Base-by-base conservation (phyloP, 2,329 filamentous ascomycete species). In the Fusarium solani-melongenae region DNA sequence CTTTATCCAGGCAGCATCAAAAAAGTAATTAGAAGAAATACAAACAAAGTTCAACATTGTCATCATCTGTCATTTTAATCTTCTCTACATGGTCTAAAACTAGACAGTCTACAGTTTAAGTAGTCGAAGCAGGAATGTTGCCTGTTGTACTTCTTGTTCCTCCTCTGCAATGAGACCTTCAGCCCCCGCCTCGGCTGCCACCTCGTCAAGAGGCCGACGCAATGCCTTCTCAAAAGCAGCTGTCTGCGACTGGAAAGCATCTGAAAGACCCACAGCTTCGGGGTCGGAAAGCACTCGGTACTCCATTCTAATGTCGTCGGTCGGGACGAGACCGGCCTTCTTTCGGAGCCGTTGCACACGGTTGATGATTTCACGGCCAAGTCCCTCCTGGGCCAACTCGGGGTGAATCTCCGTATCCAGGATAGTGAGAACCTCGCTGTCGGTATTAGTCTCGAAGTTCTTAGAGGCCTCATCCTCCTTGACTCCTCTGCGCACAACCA, bases 291-390 rank as follows among this genome's bases (percentile, higher is more conserved):
- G 84, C 6, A 98, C 91, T 66, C 88, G 88, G 84, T 98, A 98
- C 82, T 97, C 93, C 93, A 99, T 98, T 84, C 93, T 94, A 71
- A 99, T 92, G 79, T 98, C 96, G 79, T 99, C 96, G 0, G 96
- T 98, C 1, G 95, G 91, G 72, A 95, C 91, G 61, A 99, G 87
- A 1, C 94, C 94, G 9, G 95, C 95, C 86, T 96, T 96, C 90
- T 99, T 99, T 74, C 96, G 92, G 71, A 98, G 87, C 75, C 94
- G 90, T 84, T 99, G 96, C 24, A 99, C 93, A 44, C 96, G 92
- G 82, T 97, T 94, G 86, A 99, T 93, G 74, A 99, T 92, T 83
- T 98, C 96, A 78, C 96, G 90, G 2, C 94, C 96, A 62, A 99
- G 84, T 63, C 95, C 96, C 82, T 98, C 95, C 74, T 95, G 91